Evolutionary conservation across 257 asterid genomes (phyloP).

Genomic region (Plantago major): DNA sequence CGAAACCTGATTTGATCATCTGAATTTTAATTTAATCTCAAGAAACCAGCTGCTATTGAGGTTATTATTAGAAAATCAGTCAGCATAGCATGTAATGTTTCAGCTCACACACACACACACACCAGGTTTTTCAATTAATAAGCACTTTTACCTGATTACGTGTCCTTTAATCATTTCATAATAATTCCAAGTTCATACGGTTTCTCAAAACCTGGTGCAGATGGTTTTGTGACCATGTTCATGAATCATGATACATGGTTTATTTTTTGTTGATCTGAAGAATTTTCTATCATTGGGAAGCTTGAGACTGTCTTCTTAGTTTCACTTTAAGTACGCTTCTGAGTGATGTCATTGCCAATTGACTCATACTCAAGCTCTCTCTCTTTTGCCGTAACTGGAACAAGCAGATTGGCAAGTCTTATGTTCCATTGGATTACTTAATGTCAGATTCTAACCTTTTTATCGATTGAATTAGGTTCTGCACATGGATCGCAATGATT

Average conservation of each 20-base stretch:
- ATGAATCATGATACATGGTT: background rate
- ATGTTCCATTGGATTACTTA: no score
- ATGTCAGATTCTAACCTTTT: slow-evolving; percentile 11
- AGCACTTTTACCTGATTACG: no score
- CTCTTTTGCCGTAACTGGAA: background rate
- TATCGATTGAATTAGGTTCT: slow-evolving; percentile 38
- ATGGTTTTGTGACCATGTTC: background rate
- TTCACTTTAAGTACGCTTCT: background rate
- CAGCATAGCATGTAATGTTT: background rate
- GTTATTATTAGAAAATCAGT: background rate
- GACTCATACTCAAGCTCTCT: background rate
- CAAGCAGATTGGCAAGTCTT: no score
- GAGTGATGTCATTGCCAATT: background rate
- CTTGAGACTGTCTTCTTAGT: background rate
- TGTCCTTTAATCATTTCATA: no score
- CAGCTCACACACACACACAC: no score
- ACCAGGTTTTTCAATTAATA: no score
- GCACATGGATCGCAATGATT: slow-evolving; percentile 65
- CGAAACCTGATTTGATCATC: no score
- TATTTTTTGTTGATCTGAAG: background rate
- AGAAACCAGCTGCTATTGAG: background rate
- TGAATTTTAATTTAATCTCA: no score
- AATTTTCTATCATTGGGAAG: background rate
- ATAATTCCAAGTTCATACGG: no score
- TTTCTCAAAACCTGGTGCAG: background rate